Conservation (phyloP, 345 rosid species). For the Arabidopsis suecica region DNA sequence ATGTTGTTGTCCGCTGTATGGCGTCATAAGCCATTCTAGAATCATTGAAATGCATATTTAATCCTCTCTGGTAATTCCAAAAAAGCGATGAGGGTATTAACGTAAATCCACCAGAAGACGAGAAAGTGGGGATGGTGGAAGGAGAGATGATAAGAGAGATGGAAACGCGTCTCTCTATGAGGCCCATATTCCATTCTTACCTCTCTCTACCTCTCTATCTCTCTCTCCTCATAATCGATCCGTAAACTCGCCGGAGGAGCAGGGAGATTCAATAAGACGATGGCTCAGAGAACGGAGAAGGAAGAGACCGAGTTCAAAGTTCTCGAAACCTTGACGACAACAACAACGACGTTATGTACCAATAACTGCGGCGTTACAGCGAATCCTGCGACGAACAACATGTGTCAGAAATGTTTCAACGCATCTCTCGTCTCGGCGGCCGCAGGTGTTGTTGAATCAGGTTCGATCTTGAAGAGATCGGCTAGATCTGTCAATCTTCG, state of each 20-base stretch:
- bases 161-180: constrained; percentile 90
- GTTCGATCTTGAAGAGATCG: constrained; percentile 51
- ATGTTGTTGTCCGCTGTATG: constrained; percentile 21
- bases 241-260: constrained; percentile 20
- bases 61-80: constrained; percentile 27
- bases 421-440: constrained; percentile 51
- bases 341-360: constrained; percentile 53
- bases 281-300: constrained; percentile 91
- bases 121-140: constrained; percentile 45
- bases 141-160: constrained; percentile 51
- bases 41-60: constrained; percentile 18
- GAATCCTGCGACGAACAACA: constrained; percentile 88
- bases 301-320: constrained; percentile 98
- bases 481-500: constrained; percentile 62
- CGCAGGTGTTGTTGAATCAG: constrained; percentile 41
- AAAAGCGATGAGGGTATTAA: constrained; percentile 46
- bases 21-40: constrained; percentile 43
- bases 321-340: constrained; percentile 59
- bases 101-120: constrained; percentile 34
- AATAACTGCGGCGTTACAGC: constrained; percentile 90
- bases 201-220: not conserved
- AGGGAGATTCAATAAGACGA: constrained; percentile 34
- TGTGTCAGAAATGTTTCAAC: constrained; percentile 97
- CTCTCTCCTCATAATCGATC: not conserved
- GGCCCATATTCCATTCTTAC: constrained; percentile 67